Evolutionary conservation across 495 filamentous ascomycete genomes (phyloP).

Genomic region (Lasiosphaeria miniovina): DNA sequence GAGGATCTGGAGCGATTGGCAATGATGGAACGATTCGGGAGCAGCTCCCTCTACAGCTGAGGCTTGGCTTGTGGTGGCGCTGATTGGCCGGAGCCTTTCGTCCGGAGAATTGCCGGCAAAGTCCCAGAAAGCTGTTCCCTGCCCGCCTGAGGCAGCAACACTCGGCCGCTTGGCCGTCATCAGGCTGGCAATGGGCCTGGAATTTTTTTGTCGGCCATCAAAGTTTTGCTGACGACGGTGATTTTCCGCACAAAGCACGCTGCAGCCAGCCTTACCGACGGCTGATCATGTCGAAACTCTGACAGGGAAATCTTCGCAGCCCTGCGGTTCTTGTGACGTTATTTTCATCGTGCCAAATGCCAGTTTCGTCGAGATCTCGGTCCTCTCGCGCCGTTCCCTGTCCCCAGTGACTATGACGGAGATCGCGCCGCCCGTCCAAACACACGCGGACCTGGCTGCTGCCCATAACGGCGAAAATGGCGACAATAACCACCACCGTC

Average conservation of each 20-base stretch:
- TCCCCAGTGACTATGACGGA: slow-evolving; percentile 48
- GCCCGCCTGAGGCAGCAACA: slow-evolving; percentile 25
- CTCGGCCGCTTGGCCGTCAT: slow-evolving; percentile 20
- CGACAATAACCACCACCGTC: slow-evolving; percentile 13
- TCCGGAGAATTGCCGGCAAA: slow-evolving; percentile 11
- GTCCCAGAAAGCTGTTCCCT: background rate
- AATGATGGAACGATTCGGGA: slow-evolving; percentile 19
- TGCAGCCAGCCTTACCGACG: slow-evolving; percentile 36
- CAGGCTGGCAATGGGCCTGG: slow-evolving; percentile 22
- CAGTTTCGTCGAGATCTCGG: slow-evolving; percentile 66
- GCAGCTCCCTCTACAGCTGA: slow-evolving; percentile 4
- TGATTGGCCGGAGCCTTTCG: slow-evolving; percentile 19
- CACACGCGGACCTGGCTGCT: slow-evolving; percentile 33
- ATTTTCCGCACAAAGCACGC: slow-evolving; percentile 38
- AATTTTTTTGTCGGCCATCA: slow-evolving; percentile 37
- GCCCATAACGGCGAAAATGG: slow-evolving; percentile 28
- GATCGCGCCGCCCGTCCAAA: slow-evolving; percentile 49
- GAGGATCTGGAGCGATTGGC: slow-evolving; percentile 15
- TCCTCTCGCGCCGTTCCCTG: slow-evolving; percentile 34
- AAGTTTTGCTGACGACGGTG: slow-evolving; percentile 44
- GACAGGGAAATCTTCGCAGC: slow-evolving; percentile 47
- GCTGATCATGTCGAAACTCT: slow-evolving; percentile 63
- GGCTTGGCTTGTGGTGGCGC: background rate
- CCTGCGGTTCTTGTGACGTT: slow-evolving; percentile 62
- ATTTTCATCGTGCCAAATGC: slow-evolving; percentile 58